A percentile compares a stretch with the other conserved stretches of the same genome.
phyloP scores from a whole-genome alignment of 257 asterid species.

The Solanum piurae region DNA sequence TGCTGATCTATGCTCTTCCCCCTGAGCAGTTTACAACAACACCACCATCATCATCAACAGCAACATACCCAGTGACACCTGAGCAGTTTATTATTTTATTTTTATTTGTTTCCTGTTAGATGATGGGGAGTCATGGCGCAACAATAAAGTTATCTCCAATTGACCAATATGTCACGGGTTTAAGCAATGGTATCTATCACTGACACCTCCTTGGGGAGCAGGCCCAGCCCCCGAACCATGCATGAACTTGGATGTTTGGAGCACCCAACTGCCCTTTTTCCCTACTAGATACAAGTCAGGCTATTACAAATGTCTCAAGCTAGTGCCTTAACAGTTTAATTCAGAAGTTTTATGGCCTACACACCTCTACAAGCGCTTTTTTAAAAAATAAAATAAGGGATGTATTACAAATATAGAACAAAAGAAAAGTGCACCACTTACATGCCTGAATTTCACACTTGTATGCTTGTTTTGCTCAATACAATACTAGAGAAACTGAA shows the following conservation, averaged over 20 bases:
- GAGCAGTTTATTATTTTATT: neutral
- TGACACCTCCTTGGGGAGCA: neutral
- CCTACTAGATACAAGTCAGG: neutral
- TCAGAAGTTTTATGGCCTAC: neutral
- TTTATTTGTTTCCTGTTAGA: neutral
- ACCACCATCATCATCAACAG: too few species aligned
- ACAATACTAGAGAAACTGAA: neutral
- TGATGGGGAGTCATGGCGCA: neutral
- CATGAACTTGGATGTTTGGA: neutral
- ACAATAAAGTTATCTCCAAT: neutral
- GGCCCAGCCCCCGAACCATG: neutral
- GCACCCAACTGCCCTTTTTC: neutral
- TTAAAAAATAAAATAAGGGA: neutral
- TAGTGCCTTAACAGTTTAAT: neutral
- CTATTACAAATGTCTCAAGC: neutral
- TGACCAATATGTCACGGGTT: neutral
- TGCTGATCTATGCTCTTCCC: neutral
- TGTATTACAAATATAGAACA: neutral
- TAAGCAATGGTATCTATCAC: neutral
- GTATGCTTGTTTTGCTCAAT: neutral
- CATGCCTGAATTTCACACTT: neutral
- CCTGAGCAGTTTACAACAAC: neutral
- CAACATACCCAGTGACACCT: neutral
- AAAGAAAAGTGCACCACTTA: neutral
- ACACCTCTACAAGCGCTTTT: neutral